A percentile compares a stretch with the other conserved stretches of the same genome.
phyloP scores from a whole-genome alignment of 495 filamentous ascomycete species.

The Barbatosphaeria neglecta region DNA sequence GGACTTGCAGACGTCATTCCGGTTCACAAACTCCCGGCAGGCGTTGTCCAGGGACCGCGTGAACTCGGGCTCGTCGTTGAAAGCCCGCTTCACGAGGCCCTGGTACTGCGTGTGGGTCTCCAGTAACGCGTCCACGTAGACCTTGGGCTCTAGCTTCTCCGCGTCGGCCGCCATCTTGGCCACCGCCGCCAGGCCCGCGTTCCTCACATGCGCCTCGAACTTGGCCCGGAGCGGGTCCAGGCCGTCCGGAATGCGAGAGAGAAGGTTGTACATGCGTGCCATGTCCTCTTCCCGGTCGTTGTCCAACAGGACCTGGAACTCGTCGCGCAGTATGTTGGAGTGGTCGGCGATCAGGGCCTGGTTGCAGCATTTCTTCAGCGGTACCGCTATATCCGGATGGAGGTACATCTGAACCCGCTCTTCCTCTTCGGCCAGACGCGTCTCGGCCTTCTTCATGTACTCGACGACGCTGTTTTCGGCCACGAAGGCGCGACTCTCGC shows the following conservation, averaged over 20 bases:
- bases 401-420: conserved; percentile 87
- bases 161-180: conserved; percentile 84
- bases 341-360: conserved; percentile 83
- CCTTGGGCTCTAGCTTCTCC: conserved; percentile 87
- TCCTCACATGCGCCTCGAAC: conserved; percentile 88
- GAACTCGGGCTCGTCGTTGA: conserved; percentile 93
- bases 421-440: conserved; percentile 86
- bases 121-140: conserved; percentile 89
- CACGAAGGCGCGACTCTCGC: conserved; percentile 87
- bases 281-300: conserved; percentile 92
- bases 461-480: conserved; percentile 96
- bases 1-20: conserved; percentile 87
- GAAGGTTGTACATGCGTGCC: conserved; percentile 87
- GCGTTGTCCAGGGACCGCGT: conserved; percentile 94
- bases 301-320: conserved; percentile 92
- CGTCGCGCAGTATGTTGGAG: conserved; percentile 71
- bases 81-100: conserved; percentile 80
- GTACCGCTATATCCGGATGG: conserved; percentile 73
- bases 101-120: conserved; percentile 92
- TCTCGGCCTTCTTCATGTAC: conserved; percentile 99
- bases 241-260: conserved; percentile 84
- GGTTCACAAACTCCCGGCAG: conserved; percentile 94
- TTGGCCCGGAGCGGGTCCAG: conserved; percentile 77
- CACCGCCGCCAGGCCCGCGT: conserved; percentile 74
- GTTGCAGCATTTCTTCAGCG: conserved; percentile 79